Evolutionary conservation across 2,329 filamentous ascomycete genomes (phyloP).

Genomic region (Xylariaceae sp.): DNA sequence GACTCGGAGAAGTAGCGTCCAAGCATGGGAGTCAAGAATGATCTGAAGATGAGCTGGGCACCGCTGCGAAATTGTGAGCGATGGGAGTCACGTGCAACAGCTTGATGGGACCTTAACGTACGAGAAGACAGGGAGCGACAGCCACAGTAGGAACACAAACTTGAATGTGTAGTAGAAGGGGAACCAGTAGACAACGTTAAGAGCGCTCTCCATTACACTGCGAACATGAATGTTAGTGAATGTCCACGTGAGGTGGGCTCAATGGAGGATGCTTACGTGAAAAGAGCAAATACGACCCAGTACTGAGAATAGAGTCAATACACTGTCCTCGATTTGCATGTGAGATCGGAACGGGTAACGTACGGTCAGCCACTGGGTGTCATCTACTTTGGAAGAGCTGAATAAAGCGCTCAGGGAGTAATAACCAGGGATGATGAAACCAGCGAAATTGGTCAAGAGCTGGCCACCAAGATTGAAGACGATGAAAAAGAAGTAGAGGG

Average conservation of each 20-base stretch:
- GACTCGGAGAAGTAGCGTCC: constrained; percentile 77
- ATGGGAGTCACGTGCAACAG: not conserved
- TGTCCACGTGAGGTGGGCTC: too few species aligned
- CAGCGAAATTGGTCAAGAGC: constrained; percentile 81
- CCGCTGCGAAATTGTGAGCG: constrained; percentile 55
- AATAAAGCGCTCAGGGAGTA: constrained; percentile 80
- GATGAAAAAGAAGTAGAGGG: constrained; percentile 85
- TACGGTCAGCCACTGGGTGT: constrained; percentile 77
- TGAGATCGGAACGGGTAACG: constrained; percentile 32
- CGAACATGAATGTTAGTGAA: constrained; percentile 7
- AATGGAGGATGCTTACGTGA: constrained; percentile 52
- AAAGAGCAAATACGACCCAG: constrained; percentile 81
- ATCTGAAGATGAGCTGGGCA: constrained; percentile 94
- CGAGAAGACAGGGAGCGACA: constrained; percentile 90
- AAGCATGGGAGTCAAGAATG: constrained; percentile 87
- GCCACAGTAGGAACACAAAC: constrained; percentile 95
- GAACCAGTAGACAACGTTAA: constrained; percentile 90
- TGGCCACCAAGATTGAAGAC: constrained; percentile 90
- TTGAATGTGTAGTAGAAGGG: constrained; percentile 99
- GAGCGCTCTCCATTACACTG: constrained; percentile 72
- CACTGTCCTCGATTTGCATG: not conserved
- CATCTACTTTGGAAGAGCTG: constrained; percentile 65
- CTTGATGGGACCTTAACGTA: constrained; percentile 45
- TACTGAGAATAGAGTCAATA: constrained; percentile 50
- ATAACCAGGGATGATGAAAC: constrained; percentile 78